These are phyloP conservation scores for Phaffia tasmanica DNA, from an alignment of 768 basidiomycete species.

Conservation along the genomic window DNA sequence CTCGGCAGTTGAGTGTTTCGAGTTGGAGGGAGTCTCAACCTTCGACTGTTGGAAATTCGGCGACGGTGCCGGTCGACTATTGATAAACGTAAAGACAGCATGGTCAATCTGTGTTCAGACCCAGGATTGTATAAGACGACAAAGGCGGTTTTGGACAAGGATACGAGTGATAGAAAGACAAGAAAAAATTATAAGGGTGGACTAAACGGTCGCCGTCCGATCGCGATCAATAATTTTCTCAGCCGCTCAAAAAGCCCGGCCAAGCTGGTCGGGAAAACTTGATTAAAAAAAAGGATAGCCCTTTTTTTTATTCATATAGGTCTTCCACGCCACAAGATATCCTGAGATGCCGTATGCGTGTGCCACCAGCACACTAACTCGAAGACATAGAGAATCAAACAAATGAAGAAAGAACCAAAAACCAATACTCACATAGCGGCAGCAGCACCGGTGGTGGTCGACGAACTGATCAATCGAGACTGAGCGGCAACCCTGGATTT, in stretches of 20 bases:
- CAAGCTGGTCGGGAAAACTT: not conserved
- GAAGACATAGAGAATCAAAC: not conserved
- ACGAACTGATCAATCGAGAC: conserved; percentile 14
- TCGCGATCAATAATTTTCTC: no score
- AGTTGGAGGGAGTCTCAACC: conserved; percentile 9
- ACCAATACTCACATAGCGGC: conserved; percentile 22
- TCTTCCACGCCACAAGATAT: not conserved
- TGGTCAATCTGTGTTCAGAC: not conserved
- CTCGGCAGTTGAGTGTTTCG: conserved; percentile 8
- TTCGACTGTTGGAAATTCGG: conserved; percentile 23
- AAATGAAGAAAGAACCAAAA: not conserved
- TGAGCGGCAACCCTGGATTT: conserved; percentile 19
- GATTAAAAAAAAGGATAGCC: not conserved
- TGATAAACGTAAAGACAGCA: not conserved
- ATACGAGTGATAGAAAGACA: no score
- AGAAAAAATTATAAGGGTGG: not conserved
- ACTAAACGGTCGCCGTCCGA: not conserved
- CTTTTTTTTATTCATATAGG: no score
- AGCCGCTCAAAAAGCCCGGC: no score
- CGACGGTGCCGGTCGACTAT: conserved; percentile 3
- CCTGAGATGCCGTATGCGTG: not conserved
- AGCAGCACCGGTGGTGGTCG: not conserved
- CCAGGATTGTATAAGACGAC: not conserved
- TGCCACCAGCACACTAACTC: not conserved
- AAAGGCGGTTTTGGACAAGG: not conserved